Evolutionary conservation across 2,329 filamentous ascomycete species (phyloP).

Genomic region (Lithohypha guttulata): DNA sequence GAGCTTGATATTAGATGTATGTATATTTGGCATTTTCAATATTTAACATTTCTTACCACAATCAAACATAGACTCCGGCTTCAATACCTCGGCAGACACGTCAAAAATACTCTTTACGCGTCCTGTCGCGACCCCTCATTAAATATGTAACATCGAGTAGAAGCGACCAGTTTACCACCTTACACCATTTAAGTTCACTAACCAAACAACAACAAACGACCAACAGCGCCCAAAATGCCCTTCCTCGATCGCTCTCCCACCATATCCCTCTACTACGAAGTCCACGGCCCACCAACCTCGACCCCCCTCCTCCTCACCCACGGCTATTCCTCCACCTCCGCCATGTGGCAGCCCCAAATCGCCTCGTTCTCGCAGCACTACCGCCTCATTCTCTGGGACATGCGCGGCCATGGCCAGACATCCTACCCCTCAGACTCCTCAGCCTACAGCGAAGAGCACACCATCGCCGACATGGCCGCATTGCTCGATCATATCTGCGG

Average conservation of each 20-base stretch:
- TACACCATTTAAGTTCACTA: too few species aligned
- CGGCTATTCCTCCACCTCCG: constrained; percentile 17
- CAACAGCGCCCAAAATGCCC: constrained; percentile 12
- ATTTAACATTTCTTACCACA: too few species aligned
- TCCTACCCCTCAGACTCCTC: constrained; percentile 10
- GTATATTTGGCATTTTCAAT: too few species aligned
- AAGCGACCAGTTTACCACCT: too few species aligned
- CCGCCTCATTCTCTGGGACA: constrained; percentile 16
- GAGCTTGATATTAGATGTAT: too few species aligned
- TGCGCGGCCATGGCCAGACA: constrained; percentile 15
- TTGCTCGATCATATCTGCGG: constrained; percentile 9
- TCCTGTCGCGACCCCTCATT: too few species aligned
- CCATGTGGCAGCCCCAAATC: constrained; percentile 15
- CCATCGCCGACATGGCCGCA: constrained; percentile 13
- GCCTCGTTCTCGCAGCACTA: constrained; percentile 11
- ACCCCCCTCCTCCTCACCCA: constrained; percentile 13
- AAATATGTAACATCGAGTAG: too few species aligned
- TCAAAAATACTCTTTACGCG: too few species aligned
- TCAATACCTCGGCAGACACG: too few species aligned
- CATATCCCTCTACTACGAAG: constrained; percentile 15
- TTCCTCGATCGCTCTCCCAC: constrained; percentile 11
- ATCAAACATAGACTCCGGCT: too few species aligned
- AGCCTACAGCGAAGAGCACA: constrained; percentile 14
- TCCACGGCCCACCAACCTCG: constrained; percentile 8
- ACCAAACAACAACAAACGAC: too few species aligned